Percentiles rank a stretch among this genome's conserved stretches.
phyloP scores from a whole-genome alignment of 73 alveolate genomes.

The Stentor coeruleus region DNA sequence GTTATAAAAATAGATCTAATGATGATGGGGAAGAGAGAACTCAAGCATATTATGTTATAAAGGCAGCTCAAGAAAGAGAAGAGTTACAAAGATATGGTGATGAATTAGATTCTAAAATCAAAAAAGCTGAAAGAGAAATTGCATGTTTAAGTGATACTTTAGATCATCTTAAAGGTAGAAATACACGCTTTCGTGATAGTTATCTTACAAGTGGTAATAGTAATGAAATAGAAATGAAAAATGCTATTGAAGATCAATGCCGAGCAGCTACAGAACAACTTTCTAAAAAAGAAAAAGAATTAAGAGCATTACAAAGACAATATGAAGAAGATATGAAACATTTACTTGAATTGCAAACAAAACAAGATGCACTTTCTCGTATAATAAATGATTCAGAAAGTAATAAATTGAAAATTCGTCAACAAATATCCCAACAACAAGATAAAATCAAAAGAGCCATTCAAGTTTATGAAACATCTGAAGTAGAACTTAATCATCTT shows the following conservation, averaged over 20 bases:
- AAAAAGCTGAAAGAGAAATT: conserved; percentile 91
- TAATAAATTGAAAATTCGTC: background rate
- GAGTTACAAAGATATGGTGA: conserved; percentile 97
- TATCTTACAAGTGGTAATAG: conserved; percentile 63
- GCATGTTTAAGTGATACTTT: conserved; percentile 84
- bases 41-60: conserved; percentile 95
- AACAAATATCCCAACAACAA: background rate
- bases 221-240: conserved; percentile 61
- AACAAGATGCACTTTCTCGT: conserved; percentile 42
- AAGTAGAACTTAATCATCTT: background rate
- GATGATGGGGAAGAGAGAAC: conserved; percentile 95
- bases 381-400: background rate
- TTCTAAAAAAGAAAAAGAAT: conserved; percentile 74
- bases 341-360: conserved; percentile 66
- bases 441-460: conserved; percentile 13
- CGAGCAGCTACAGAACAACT: conserved; percentile 86
- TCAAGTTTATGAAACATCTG: background rate
- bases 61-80: conserved; percentile 97
- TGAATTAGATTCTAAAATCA: conserved; percentile 96
- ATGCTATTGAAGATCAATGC: conserved; percentile 74
- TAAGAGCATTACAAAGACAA: conserved; percentile 59
- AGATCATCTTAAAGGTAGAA: conserved; percentile 79
- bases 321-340: conserved; percentile 70
- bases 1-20: conserved; percentile 72
- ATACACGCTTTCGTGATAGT: conserved; percentile 67